Percentiles rank a stretch among this genome's conserved stretches.
Conservation (phyloP, 805 yeast species). For the Maudiozyma pseudohumilis region DNA sequence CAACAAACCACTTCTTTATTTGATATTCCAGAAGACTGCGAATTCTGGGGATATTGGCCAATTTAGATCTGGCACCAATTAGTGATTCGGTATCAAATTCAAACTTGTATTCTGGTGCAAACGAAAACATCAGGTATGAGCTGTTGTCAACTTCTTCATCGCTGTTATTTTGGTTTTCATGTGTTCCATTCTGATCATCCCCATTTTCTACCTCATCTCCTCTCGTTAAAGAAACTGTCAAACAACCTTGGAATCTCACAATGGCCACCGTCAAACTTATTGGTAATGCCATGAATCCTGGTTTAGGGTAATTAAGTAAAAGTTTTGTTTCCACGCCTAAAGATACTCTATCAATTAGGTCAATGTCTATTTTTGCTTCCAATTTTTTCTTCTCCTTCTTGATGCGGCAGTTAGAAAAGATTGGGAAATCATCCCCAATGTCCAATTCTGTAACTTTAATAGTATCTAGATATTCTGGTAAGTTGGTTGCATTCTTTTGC, state of each 20-base stretch:
- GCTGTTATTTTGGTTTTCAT: slow-evolving; percentile 2
- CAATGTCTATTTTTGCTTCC: slow-evolving; percentile 89
- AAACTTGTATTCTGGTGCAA: slow-evolving; percentile 81
- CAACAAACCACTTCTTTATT: slow-evolving; percentile 81
- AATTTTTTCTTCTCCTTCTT: slow-evolving; percentile 39
- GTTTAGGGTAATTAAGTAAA: slow-evolving; percentile 70
- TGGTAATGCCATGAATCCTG: slow-evolving; percentile 80
- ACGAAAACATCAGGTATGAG: slow-evolving; percentile 78
- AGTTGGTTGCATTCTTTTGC: slow-evolving; percentile 30
- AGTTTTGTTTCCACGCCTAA: slow-evolving; percentile 76
- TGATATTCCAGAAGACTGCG: slow-evolving; percentile 75
- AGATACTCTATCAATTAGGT: slow-evolving; percentile 75
- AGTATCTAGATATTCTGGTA: slow-evolving; percentile 74
- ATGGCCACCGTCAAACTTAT: slow-evolving; percentile 76
- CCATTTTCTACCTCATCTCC: slow-evolving; percentile 17
- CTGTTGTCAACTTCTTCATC: slow-evolving; percentile 29
- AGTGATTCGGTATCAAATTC: slow-evolving; percentile 83
- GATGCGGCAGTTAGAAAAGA: slow-evolving; percentile 86
- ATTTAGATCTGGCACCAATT: slow-evolving; percentile 84
- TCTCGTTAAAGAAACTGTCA: slow-evolving; percentile 59
- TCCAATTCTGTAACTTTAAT: slow-evolving; percentile 76
- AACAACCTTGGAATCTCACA: slow-evolving; percentile 82
- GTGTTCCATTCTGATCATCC: too few species aligned
- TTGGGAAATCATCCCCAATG: slow-evolving; percentile 91
- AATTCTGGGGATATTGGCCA: slow-evolving; percentile 88